phyloP scores from a whole-genome alignment of 2,329 filamentous ascomycete genomes.

The Hypoxylon sp. region DNA sequence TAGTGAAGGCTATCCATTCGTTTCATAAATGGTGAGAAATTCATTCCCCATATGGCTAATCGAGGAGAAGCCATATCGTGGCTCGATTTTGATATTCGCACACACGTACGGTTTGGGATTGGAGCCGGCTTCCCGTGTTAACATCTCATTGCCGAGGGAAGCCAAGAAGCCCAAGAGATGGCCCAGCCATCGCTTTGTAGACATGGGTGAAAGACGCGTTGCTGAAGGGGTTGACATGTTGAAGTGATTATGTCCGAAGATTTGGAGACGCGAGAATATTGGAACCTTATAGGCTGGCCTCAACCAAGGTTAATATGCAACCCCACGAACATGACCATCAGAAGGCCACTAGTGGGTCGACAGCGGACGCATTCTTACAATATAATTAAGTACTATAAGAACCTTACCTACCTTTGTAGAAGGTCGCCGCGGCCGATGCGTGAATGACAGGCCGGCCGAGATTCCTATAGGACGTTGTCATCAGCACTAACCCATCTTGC shows the following conservation, averaged over 20 bases:
- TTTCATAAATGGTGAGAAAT: neutral
- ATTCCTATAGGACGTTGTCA: conserved; percentile 35
- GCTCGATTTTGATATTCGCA: conserved; percentile 15
- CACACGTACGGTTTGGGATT: conserved; percentile 12
- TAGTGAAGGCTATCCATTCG: neutral
- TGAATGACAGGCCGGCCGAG: conserved; percentile 27
- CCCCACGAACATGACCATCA: conserved; percentile 41
- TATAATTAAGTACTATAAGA: conserved; percentile 15
- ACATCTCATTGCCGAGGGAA: conserved; percentile 35
- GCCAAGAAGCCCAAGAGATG: conserved; percentile 39
- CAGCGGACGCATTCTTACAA: conserved; percentile 24
- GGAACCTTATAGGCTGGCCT: conserved; percentile 36
- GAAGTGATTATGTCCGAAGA: conserved; percentile 30
- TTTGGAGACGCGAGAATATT: conserved; percentile 30
- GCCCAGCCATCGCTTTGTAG: conserved; percentile 21
- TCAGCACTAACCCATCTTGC: conserved; percentile 12
- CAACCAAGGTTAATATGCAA: conserved; percentile 36
- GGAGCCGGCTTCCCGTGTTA: conserved; percentile 14
- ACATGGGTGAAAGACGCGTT: conserved; percentile 21
- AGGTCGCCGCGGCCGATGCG: conserved; percentile 25
- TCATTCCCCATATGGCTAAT: conserved; percentile 9
- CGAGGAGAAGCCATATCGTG: conserved; percentile 1
- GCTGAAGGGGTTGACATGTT: conserved; percentile 25
- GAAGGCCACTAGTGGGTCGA: conserved; percentile 24
- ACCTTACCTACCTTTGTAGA: conserved; percentile 25